Evolutionary conservation across 257 asterid species (phyloP).

Genomic region (Plectranthus barbatus): DNA sequence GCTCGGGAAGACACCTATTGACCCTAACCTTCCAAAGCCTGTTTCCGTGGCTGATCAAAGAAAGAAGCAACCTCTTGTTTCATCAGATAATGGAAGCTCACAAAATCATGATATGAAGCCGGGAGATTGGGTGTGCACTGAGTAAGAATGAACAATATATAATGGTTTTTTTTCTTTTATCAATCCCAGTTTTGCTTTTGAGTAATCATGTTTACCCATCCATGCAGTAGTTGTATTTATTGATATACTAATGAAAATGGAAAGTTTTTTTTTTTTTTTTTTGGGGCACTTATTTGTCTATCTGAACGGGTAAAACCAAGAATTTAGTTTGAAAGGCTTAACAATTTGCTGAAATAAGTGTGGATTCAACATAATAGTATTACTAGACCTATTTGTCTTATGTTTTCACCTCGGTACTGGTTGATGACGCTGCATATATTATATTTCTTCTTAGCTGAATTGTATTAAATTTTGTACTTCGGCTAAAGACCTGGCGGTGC

Average conservation of each 20-base stretch:
- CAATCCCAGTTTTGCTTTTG: background rate
- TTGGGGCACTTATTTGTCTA: background rate
- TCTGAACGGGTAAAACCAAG: background rate
- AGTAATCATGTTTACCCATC: background rate
- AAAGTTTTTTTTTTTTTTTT: background rate
- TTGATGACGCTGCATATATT: background rate
- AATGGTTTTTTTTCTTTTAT: background rate
- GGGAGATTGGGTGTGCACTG: slow-evolving; percentile 66
- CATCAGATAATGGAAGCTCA: slow-evolving; percentile 15
- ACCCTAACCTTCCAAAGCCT: slow-evolving; percentile 50
- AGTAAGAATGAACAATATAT: slow-evolving; percentile 38
- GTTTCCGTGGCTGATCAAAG: slow-evolving; percentile 23
- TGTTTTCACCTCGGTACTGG: background rate
- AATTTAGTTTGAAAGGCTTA: background rate
- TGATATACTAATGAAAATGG: background rate
- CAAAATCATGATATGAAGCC: slow-evolving; percentile 39
- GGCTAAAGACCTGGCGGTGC: slow-evolving; percentile 1
- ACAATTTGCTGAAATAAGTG: background rate
- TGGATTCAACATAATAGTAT: background rate
- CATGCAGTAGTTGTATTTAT: slow-evolving; percentile 5
- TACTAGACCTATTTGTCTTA: background rate
- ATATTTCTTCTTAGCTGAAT: background rate
- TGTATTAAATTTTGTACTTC: background rate
- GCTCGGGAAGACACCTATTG: slow-evolving; percentile 52
- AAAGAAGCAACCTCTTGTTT: slow-evolving; percentile 31